Evolutionary conservation across 2,329 filamentous ascomycete species (phyloP).

Genomic region (Claviceps paspali): DNA sequence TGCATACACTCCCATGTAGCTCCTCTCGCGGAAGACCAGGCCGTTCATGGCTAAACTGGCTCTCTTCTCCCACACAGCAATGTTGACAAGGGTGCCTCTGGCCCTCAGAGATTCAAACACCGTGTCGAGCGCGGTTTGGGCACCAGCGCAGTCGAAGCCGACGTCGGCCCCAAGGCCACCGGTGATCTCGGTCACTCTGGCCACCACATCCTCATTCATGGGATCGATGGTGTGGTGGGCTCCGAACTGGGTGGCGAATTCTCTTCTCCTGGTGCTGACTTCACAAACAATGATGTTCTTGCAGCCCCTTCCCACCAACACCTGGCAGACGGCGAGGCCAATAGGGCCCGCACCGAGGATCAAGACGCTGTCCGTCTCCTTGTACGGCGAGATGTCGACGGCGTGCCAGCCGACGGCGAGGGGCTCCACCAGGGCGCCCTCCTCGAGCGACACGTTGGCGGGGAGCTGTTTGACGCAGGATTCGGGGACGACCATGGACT

Average conservation of each 20-base stretch:
- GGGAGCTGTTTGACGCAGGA: slow-evolving; percentile 34
- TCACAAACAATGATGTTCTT: slow-evolving; percentile 32
- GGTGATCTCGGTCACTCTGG: slow-evolving; percentile 29
- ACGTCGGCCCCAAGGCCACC: slow-evolving; percentile 37
- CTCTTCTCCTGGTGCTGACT: slow-evolving; percentile 23
- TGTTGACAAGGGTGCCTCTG: slow-evolving; percentile 44
- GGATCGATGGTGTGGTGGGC: slow-evolving; percentile 29
- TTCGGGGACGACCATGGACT: slow-evolving; percentile 35
- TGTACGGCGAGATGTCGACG: slow-evolving; percentile 28
- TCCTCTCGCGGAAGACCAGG: slow-evolving; percentile 10
- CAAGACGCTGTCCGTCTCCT: slow-evolving; percentile 25
- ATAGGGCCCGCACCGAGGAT: slow-evolving; percentile 36
- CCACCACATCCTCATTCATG: slow-evolving; percentile 28
- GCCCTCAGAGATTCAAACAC: slow-evolving; percentile 34
- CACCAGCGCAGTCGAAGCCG: slow-evolving; percentile 47
- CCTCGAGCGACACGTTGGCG: slow-evolving; percentile 30
- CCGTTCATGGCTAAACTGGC: slow-evolving; percentile 10
- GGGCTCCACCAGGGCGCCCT: slow-evolving; percentile 38
- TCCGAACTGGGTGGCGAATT: slow-evolving; percentile 28
- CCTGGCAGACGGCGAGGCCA: slow-evolving; percentile 30
- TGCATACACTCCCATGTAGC: slow-evolving; percentile 12
- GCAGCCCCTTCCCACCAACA: slow-evolving; percentile 29
- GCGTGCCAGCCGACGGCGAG: slow-evolving; percentile 30
- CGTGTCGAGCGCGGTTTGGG: slow-evolving; percentile 30
- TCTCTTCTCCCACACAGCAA: slow-evolving; percentile 48